Percentiles rank a stretch among this genome's conserved stretches.
Conservation (phyloP, 1,284 basidiomycete genomes). For the Salmacisia buchloeana region DNA sequence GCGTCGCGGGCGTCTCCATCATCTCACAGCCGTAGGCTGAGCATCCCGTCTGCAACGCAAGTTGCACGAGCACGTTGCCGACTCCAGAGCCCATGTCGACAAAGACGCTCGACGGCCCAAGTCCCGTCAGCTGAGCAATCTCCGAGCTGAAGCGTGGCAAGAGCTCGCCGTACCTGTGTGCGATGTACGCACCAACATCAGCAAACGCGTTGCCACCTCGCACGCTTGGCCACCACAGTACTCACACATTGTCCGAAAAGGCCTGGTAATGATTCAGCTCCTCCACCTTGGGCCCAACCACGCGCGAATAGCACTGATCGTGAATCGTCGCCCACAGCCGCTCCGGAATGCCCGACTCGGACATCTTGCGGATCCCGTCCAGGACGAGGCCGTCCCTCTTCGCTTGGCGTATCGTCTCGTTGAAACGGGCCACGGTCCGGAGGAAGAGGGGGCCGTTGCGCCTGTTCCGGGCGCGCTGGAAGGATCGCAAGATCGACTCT, state of each 20-base stretch:
- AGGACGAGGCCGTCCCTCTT: conserved; percentile 48
- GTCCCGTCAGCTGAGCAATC: conserved; percentile 46
- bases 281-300: conserved; percentile 56
- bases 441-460: conserved; percentile 55
- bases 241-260: conserved; percentile 48
- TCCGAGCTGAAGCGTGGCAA: conserved; percentile 52
- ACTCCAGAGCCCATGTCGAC: conserved; percentile 60
- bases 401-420: conserved; percentile 52
- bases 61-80: conserved; percentile 58
- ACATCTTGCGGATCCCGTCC: conserved; percentile 39
- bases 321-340: conserved; percentile 56
- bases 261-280: conserved; percentile 54
- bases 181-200: conserved; percentile 18
- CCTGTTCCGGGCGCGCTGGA: conserved; percentile 56
- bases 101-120: conserved; percentile 50
- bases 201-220: not conserved
- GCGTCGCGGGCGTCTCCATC: conserved; percentile 54
- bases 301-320: conserved; percentile 57
- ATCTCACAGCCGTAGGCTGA: conserved; percentile 56
- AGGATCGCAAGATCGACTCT: conserved; percentile 54
- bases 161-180: conserved; percentile 52
- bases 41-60: conserved; percentile 56
- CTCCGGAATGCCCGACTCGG: conserved; percentile 39
- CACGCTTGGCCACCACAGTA: not conserved
- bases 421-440: conserved; percentile 55